Evolutionary conservation across 768 basidiomycete species (phyloP), one percentile per base, ranked within the genome.

Genomic region (Suillus sp.): DNA sequence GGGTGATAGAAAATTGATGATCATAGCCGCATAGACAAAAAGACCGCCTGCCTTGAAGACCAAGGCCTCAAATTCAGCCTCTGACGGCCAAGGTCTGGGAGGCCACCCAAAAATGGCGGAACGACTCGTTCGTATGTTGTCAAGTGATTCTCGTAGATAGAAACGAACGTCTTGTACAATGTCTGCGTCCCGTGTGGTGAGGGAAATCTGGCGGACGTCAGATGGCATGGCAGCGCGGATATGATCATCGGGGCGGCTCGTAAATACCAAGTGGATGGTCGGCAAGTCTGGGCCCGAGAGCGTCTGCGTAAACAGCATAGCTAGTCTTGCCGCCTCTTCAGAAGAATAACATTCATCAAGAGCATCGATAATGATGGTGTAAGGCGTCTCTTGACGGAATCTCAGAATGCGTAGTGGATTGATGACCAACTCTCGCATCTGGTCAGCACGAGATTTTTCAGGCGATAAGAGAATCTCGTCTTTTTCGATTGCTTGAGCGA

Each of bases 11-110:
- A 67, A 70, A 61, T 60, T 63, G 40, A 70, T 30, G 10, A 57
- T 62, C 11, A 66, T 69, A 1, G 64, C 59, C 6, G 69, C 64
- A 25, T 67, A 66, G 4, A 70, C 47, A 34, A 69, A 69, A 9
- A 62, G 61, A 18, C 68, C 68, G 10, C 25, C 48, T 11, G 69
- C 61, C 25, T 58, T 65, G 1, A 43, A 54, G 1, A 62, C 61
- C 13, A 67, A 57, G 1, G 64, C 58, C 18, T 69, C 63, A 18
- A 70, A 35, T 37, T 62, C 68, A 45, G 62, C 58, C 4, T 62
- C 64, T 6, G 68, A 66, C 1, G 66, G 66, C 68, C 68, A 70
- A 7, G 62, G 61, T 2, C 54, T 54, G 1, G 62, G 59, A 0
- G 62, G 54, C 1, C 16, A 42, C 1, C 27, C 25, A 50, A 67